A percentile compares a stretch with the other conserved stretches of the same genome.
Evolutionary conservation across 2,329 filamentous ascomycete species (phyloP).

Genomic region (Monilinia laxa): DNA sequence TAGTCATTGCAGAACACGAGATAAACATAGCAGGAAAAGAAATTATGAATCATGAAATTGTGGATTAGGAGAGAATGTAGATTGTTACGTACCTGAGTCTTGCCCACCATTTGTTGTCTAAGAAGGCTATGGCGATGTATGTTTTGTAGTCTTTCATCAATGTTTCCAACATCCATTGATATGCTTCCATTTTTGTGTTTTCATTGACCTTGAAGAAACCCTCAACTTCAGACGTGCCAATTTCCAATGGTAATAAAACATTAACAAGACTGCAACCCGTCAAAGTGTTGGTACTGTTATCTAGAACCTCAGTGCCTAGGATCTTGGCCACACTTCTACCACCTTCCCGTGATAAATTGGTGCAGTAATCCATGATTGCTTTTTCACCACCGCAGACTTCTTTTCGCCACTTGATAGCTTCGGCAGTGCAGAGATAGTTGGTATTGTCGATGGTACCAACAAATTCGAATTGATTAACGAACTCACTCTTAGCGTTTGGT

Average conservation of each 20-base stretch:
- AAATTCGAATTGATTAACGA: conserved; percentile 72
- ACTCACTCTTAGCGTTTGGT: conserved; percentile 50
- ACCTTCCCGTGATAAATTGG: conserved; percentile 61
- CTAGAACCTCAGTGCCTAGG: conserved; percentile 69
- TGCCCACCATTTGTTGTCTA: conserved; percentile 64
- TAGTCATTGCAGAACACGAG: conserved; percentile 11
- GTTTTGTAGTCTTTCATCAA: conserved; percentile 65
- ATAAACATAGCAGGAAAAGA: not conserved
- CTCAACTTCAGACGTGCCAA: conserved; percentile 35
- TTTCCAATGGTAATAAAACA: conserved; percentile 64
- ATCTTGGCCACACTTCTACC: conserved; percentile 58
- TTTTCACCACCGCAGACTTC: conserved; percentile 72
- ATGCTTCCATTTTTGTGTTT: conserved; percentile 46
- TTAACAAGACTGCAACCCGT: conserved; percentile 70
- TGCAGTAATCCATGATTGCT: conserved; percentile 63
- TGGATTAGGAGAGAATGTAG: not conserved
- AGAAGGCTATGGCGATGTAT: conserved; percentile 64
- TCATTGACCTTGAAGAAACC: conserved; percentile 31
- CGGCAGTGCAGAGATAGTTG: conserved; percentile 69
- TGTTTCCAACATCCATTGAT: conserved; percentile 57
- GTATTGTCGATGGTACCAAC: conserved; percentile 72
- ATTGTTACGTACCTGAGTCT: conserved; percentile 48
- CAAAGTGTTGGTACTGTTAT: conserved; percentile 62
- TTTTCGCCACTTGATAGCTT: conserved; percentile 68
- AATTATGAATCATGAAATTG: not conserved